These are phyloP conservation scores for Leptomonas pyrrhocoris DNA, from an alignment of 208 protist genomes.

Conservation along the genomic window DNA sequence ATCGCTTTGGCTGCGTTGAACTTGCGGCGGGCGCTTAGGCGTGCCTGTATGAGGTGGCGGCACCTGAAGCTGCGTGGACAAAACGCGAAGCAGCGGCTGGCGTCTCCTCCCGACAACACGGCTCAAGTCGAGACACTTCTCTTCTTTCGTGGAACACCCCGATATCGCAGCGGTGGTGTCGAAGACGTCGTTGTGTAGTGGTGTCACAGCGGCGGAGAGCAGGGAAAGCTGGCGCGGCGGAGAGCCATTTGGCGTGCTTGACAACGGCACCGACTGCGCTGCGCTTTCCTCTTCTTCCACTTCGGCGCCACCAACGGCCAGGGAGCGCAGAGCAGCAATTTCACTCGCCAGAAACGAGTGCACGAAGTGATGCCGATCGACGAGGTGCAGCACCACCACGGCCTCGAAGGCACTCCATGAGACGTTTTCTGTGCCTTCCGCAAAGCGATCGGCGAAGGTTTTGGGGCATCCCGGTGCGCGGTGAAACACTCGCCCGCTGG, in stretches of 20 bases:
- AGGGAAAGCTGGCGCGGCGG: neutral
- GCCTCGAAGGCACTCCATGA: slow-evolving; percentile 13
- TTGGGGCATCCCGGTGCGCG: neutral
- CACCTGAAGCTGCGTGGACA: neutral
- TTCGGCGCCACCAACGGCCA: neutral
- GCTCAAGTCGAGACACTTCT: neutral
- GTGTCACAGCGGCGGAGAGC: neutral
- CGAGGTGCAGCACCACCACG: slow-evolving; percentile 21
- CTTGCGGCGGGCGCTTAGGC: neutral
- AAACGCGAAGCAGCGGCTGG: neutral
- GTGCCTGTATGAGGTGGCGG: neutral
- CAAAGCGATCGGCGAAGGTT: neutral
- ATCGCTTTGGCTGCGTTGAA: too few relatives aligned
- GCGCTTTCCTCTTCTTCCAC: neutral
- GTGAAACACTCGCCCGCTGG: neutral
- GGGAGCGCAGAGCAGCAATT: slow-evolving; percentile 7
- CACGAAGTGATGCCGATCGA: slow-evolving; percentile 18
- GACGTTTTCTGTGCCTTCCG: neutral
- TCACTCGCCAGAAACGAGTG: slow-evolving; percentile 21
- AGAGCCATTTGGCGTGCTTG: neutral
- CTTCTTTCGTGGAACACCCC: neutral
- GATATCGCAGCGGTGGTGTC: neutral
- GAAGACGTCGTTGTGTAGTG: neutral
- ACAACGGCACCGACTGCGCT: neutral
- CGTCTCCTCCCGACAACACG: neutral